Percentiles rank a stretch among this genome's conserved stretches.
Evolutionary conservation across 2,329 filamentous ascomycete genomes (phyloP).

Genomic region (Stemphylium lycopersici): DNA sequence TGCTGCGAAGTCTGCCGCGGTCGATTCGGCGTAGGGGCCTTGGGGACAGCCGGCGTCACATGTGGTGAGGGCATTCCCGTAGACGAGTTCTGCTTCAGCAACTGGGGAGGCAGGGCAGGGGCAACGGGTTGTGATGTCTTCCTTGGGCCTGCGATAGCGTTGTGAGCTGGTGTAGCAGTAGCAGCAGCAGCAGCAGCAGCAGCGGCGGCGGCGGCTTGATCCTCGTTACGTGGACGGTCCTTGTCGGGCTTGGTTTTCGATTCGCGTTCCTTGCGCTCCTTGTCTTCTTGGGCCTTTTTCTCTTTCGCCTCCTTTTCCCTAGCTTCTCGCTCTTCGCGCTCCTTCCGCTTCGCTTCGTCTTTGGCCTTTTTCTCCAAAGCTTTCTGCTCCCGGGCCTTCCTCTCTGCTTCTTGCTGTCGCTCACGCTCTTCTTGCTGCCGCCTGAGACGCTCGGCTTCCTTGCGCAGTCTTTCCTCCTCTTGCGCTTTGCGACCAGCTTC

Average conservation of each 20-base stretch:
- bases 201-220: conserved; percentile 46
- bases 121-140: conserved; percentile 49
- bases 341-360: conserved; percentile 76
- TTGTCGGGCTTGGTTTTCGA: conserved; percentile 54
- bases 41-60: conserved; percentile 81
- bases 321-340: conserved; percentile 65
- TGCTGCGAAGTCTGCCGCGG: conserved; percentile 81
- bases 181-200: too few relatives aligned
- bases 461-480: conserved; percentile 83
- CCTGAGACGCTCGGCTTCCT: conserved; percentile 82
- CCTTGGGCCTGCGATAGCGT: conserved; percentile 34
- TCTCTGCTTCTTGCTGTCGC: conserved; percentile 81
- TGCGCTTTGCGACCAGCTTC: conserved; percentile 89
- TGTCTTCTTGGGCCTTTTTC: conserved; percentile 63
- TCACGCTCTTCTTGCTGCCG: conserved; percentile 84
- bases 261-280: conserved; percentile 67
- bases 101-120: conserved; percentile 60
- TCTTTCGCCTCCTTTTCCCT: conserved; percentile 80
- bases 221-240: conserved; percentile 51
- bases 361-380: conserved; percentile 80
- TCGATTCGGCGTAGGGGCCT: conserved; percentile 79
- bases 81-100: conserved; percentile 59
- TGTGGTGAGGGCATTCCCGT: conserved; percentile 75
- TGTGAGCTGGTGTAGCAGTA: conserved; percentile 40
- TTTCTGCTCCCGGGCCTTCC: conserved; percentile 79